Evolutionary conservation across 345 rosid genomes (phyloP), one percentile per base, ranked within the genome.

Genomic region (Eucalyptus sp.): DNA sequence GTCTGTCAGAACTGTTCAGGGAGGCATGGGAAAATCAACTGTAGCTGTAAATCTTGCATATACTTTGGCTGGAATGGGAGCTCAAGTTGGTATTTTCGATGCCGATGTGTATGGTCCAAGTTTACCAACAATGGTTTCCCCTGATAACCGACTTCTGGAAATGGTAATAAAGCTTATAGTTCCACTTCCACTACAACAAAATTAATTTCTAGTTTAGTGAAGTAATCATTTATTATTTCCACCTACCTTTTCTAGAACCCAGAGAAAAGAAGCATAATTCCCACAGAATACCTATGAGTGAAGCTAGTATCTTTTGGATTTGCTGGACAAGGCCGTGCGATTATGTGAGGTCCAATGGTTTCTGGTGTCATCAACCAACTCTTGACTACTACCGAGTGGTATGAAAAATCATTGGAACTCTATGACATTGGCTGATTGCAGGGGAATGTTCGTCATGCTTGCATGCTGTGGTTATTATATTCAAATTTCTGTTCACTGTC

Each of bases 291-390:
- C 92, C 87, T 96, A 90, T 97, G 99, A 89, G 98, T 97, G 90
- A 96, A 97, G 93, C 92, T 97, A 91, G 99, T 97, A 44, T 96
- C 99, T 83, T 97, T 97, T 91, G 99, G 99, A 90, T 97, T 95
- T 92, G 93, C 99, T 41, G 98, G 99, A 90, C 99, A 96, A 94
- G 99, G 99, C 56, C 98, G 95, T 86, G 99, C 98, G 71, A 94
- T 96, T 60, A 97, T 97, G 99, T 92, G 99, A 91, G 99, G 99
- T 87, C 98, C 99, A 85, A 96, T 97, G 99, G 98, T 97, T 91
- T 97, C 99, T 89, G 99, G 99, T 88, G 99, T 97, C 91, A 97
- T 96, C 90, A 60, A 96, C 87, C 99, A 97, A 91, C 98, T 97
- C 90, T 95, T 97, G 89, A 97, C 99, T 44, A 96, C 99, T 49